Base-by-base conservation (phyloP, 2,329 filamentous ascomycete species). In the Triangularia setosa region DNA sequence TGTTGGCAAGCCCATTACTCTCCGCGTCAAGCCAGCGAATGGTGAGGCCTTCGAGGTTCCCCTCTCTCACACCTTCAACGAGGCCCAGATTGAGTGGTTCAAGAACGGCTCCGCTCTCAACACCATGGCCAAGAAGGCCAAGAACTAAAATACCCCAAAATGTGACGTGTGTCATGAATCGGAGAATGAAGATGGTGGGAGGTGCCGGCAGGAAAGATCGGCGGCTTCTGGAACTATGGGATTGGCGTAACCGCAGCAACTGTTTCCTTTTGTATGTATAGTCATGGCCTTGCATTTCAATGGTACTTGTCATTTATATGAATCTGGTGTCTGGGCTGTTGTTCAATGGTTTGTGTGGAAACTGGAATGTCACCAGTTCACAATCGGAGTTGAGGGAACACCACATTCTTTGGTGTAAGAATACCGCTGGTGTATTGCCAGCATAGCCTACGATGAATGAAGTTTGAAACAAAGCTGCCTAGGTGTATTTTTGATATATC, bases 31-130 rank as follows among this genome's bases (percentile, higher is more conserved):
- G 85, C 93, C 93, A 75, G 92, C 92, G 83, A 86, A 95, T 72
- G 93, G 93, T 70, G 64, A 87, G 79, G 64, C 88, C 25, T 97
- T 92, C 80, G 90, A 97, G 69, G 77, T 97, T 73, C 84, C 91
- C 80, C 88, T 99, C 73, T 85, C 86, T 71, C 95, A 99, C 84
- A 99, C 95, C 70, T 99, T 97, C 89, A 99, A 99, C 86, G 92
- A 92, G 78, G 88, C 91, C 72, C 95, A 99, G 84, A 90, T 99
- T 69, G 90, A 97, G 83, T 99, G 95, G 95, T 99, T 99, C 87
- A 93, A 93, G 86, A 96, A 98, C 79, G 95, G 95, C 71, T 93
- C 90, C 75, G 95, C 95, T 63, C 85, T 99, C 71, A 99, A 99
- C 88, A 97, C 93, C 73, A 99, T 99, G 94, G 93, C 94, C 72